phyloP scores from a whole-genome alignment of 2,329 filamentous ascomycete genomes.

The Fusarium sulawesiense region DNA sequence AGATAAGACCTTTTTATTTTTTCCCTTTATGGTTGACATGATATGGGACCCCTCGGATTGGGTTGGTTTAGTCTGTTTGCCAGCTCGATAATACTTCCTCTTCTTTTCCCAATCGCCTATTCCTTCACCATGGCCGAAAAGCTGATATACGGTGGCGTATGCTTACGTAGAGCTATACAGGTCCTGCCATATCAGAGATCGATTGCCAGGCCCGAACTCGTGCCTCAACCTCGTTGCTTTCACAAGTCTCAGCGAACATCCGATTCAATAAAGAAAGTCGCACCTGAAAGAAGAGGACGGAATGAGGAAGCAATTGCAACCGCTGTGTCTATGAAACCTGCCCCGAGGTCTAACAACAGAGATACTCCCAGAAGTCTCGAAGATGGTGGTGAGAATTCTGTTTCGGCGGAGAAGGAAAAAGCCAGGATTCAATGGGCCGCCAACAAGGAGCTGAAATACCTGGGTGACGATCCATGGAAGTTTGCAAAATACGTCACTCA shows the following conservation, averaged over 20 bases:
- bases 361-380: conserved; percentile 44
- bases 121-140: conserved; percentile 42
- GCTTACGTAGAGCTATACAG: conserved; percentile 45
- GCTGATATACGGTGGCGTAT: conserved; percentile 45
- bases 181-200: conserved; percentile 19
- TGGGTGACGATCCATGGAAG: conserved; percentile 75
- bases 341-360: background rate
- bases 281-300: background rate
- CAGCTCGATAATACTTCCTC: background rate
- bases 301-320: conserved; percentile 13
- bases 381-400: conserved; percentile 20
- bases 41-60: background rate
- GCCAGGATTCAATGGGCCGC: conserved; percentile 53
- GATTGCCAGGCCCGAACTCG: conserved; percentile 7
- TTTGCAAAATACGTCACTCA: conserved; percentile 75
- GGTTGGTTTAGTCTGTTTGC: background rate
- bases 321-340: background rate
- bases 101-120: background rate
- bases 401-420: conserved; percentile 33
- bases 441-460: conserved; percentile 68
- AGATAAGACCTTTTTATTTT: conserved; percentile 39
- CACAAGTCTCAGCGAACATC: conserved; percentile 22
- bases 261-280: conserved; percentile 21
- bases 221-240: conserved; percentile 20
- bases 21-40: background rate